phyloP scores from a whole-genome alignment of 768 basidiomycete species.

The Cystobasidium onofrii region DNA sequence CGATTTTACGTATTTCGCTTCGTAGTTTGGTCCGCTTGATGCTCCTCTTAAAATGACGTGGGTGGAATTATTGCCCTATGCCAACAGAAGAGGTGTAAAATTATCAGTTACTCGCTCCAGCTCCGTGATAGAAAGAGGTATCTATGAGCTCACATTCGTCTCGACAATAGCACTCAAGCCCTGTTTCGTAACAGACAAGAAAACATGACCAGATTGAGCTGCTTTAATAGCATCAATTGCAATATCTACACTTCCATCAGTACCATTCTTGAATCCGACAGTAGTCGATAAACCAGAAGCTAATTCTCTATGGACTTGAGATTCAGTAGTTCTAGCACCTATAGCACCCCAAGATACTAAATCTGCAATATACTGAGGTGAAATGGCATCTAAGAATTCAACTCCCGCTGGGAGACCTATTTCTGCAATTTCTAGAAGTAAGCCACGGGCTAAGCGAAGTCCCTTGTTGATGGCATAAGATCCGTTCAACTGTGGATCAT shows the following conservation, averaged over 20 bases:
- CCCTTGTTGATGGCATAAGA: constrained; percentile 93
- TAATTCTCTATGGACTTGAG: constrained; percentile 81
- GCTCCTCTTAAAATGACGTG: constrained; percentile 94
- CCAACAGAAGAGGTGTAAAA: too few relatives aligned
- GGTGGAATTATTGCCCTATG: constrained; percentile 70
- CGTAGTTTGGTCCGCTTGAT: constrained; percentile 78
- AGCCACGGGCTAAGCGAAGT: constrained; percentile 71
- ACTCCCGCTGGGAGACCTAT: constrained; percentile 90
- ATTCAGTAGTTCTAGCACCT: constrained; percentile 67
- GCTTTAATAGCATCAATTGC: constrained; percentile 94
- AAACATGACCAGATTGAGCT: constrained; percentile 81
- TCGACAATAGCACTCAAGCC: constrained; percentile 90
- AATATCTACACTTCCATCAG: constrained; percentile 69
- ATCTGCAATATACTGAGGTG: constrained; percentile 83
- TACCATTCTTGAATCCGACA: constrained; percentile 97
- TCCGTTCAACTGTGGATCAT: constrained; percentile 79
- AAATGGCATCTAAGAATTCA: constrained; percentile 67
- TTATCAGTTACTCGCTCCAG: too few relatives aligned
- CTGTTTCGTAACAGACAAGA: constrained; percentile 94
- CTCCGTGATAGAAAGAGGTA: too few relatives aligned
- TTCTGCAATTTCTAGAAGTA: constrained; percentile 65
- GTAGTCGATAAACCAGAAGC: constrained; percentile 74
- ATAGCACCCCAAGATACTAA: constrained; percentile 92
- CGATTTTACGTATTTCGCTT: constrained; percentile 66
- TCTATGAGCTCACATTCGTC: constrained; percentile 55